Evolutionary conservation across 371 early-diverging fungal genomes (phyloP).

Genomic region (Mucor racemosus): DNA sequence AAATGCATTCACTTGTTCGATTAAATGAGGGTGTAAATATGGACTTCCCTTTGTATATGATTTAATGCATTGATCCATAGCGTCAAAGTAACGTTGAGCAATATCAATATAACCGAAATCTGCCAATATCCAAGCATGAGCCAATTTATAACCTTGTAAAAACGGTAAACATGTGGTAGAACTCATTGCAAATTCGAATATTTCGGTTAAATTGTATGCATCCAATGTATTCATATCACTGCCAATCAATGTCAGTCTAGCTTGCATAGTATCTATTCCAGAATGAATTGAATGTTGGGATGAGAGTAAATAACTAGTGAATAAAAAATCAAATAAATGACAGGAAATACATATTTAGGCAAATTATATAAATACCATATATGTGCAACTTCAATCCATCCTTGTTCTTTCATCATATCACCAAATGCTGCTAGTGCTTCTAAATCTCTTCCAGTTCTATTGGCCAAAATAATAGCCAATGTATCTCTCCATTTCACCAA

Average conservation of each 20-base stretch:
- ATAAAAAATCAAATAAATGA: not conserved
- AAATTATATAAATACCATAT: constrained; percentile 67
- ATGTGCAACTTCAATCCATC: constrained; percentile 78
- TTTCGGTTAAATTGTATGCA: constrained; percentile 73
- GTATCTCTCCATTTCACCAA: constrained; percentile 72
- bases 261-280: constrained; percentile 64
- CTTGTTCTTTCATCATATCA: constrained; percentile 68
- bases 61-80: constrained; percentile 75
- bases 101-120: constrained; percentile 78
- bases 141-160: constrained; percentile 87
- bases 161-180: constrained; percentile 72
- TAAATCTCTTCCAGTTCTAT: constrained; percentile 80
- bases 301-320: constrained; percentile 68
- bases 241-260: constrained; percentile 66
- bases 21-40: constrained; percentile 75
- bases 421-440: constrained; percentile 79
- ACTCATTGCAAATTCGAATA: constrained; percentile 80
- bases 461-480: constrained; percentile 79
- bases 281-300: constrained; percentile 57
- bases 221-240: constrained; percentile 48
- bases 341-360: not conserved
- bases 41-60: constrained; percentile 74
- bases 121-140: constrained; percentile 79
- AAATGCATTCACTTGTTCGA: constrained; percentile 63
- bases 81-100: constrained; percentile 79